phyloP scores from a whole-genome alignment of 495 filamentous ascomycete genomes.

The Penicillium goetzii region DNA sequence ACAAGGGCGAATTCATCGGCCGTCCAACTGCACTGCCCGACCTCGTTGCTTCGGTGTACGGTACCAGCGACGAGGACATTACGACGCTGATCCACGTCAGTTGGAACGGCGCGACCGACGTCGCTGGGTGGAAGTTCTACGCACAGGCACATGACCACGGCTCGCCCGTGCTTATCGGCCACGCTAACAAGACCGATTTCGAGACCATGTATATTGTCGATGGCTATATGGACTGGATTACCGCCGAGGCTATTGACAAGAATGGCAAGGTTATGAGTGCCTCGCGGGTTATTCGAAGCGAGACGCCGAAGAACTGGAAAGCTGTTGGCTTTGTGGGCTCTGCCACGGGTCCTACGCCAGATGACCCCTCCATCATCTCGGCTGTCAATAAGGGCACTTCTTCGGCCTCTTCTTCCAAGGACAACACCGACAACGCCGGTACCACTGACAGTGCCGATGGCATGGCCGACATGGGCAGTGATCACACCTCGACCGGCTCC shows the following conservation, averaged over 20 bases:
- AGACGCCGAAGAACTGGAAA: conserved; percentile 40
- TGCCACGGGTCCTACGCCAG: conserved; percentile 28
- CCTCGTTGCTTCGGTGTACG: conserved; percentile 43
- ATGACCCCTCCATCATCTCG: conserved; percentile 39
- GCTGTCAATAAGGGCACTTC: conserved; percentile 22
- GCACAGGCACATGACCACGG: conserved; percentile 33
- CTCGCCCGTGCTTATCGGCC: conserved; percentile 36
- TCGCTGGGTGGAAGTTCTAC: conserved; percentile 47
- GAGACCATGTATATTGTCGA: conserved; percentile 51
- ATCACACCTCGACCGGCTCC: conserved; percentile 7
- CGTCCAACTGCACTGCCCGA: conserved; percentile 40
- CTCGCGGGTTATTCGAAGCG: conserved; percentile 34
- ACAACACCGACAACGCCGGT: conserved; percentile 11
- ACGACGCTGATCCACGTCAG: conserved; percentile 49
- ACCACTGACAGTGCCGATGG: conserved; percentile 18
- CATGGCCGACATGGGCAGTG: conserved; percentile 19
- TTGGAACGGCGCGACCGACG: conserved; percentile 55
- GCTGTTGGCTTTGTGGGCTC: conserved; percentile 39
- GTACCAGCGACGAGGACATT: conserved; percentile 35
- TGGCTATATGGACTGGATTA: conserved; percentile 46
- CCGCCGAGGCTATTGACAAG: conserved; percentile 42
- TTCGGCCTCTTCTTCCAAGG: conserved; percentile 23
- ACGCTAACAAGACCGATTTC: conserved; percentile 44
- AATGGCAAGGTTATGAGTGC: conserved; percentile 38
- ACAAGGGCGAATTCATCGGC: conserved; percentile 45